Conservation (phyloP, 2,329 filamentous ascomycete species). For the Colletotrichum destructivum region DNA sequence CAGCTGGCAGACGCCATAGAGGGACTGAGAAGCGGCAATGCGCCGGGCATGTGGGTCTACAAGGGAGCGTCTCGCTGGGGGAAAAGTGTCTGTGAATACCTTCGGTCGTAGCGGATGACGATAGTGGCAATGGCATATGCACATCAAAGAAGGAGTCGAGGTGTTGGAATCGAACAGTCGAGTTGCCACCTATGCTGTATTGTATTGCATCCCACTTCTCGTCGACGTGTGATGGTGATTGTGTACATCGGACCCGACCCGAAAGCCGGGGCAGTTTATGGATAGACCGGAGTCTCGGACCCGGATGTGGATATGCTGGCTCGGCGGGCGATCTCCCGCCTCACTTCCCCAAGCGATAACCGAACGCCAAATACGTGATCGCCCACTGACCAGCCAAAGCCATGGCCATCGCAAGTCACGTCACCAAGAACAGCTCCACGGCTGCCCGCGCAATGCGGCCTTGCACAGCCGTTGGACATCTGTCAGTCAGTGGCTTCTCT, state of each 20-base stretch:
- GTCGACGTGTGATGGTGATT: not conserved
- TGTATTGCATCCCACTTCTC: not conserved
- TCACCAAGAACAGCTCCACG: not conserved
- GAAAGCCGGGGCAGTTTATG: constrained; percentile 11
- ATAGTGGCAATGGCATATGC: not conserved
- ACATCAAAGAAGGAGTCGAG: not conserved
- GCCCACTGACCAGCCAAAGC: not conserved
- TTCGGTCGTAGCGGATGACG: constrained; percentile 50
- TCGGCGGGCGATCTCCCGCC: constrained; percentile 31
- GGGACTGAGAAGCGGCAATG: constrained; percentile 65
- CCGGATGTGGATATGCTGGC: constrained; percentile 12
- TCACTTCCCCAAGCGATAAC: constrained; percentile 16
- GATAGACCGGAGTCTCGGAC: constrained; percentile 4
- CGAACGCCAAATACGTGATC: not conserved
- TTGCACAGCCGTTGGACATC: not conserved
- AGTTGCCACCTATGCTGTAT: not conserved
- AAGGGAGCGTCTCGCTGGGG: constrained; percentile 66
- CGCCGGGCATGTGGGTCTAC: constrained; percentile 68
- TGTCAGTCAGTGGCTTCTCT: not conserved
- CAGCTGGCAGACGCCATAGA: constrained; percentile 68
- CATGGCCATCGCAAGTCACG: not conserved
- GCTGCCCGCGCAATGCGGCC: not conserved
- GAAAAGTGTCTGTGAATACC: constrained; percentile 61
- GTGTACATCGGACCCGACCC: not conserved
- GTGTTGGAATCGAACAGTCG: not conserved